Evolutionary conservation across 495 filamentous ascomycete species (phyloP).

Genomic region (Cercophora newfieldiana): DNA sequence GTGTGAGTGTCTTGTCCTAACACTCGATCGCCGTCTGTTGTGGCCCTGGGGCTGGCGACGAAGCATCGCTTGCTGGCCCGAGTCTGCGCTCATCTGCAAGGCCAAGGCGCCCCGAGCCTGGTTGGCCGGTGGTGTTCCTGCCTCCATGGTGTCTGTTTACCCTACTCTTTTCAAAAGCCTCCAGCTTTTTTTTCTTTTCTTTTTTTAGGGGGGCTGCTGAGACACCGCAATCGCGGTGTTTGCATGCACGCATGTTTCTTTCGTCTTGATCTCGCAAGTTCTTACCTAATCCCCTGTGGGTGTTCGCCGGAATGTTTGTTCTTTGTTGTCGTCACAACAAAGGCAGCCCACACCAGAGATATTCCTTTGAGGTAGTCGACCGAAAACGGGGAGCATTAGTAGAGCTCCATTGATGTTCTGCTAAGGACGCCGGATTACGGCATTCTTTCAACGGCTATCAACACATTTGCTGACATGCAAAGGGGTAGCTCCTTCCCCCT

Average conservation of each 20-base stretch:
- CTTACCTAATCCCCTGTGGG: not conserved
- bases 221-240: no score
- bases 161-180: not conserved
- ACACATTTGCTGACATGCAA: not conserved
- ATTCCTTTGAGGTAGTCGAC: not conserved
- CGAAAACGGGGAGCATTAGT: slow-evolving; percentile 2
- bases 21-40: not conserved
- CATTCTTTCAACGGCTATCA: not conserved
- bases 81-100: no score
- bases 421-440: not conserved
- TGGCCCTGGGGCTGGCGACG: not conserved
- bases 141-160: not conserved
- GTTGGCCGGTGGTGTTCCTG: not conserved
- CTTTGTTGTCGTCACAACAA: slow-evolving; percentile 4
- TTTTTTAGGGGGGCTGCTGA: no score
- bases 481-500: not conserved
- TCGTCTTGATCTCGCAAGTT: not conserved
- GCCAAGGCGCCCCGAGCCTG: no score
- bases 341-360: not conserved
- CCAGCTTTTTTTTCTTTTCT: not conserved
- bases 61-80: not conserved
- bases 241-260: no score
- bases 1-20: not conserved
- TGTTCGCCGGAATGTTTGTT: not conserved
- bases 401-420: not conserved